Evolutionary conservation across 1,139 yeast species (phyloP).

Genomic region (Geotrichum armillariae): DNA sequence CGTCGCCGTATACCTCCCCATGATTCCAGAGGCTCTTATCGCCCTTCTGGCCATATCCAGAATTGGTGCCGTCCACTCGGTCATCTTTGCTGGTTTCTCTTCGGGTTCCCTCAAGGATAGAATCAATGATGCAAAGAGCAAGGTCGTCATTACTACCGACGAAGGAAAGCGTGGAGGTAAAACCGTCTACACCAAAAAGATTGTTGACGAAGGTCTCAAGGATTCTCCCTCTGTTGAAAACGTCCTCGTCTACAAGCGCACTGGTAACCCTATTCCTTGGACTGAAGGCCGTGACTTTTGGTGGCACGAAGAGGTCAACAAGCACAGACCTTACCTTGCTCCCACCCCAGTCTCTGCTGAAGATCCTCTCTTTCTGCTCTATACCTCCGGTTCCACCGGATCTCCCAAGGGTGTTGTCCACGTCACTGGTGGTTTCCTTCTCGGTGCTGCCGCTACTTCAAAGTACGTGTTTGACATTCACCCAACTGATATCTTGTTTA

Average conservation of each 20-base stretch:
- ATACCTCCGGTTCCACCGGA: slow-evolving; percentile 97
- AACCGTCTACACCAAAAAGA: slow-evolving; percentile 84
- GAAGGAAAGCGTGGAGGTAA: slow-evolving; percentile 98
- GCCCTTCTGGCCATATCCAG: slow-evolving; percentile 95
- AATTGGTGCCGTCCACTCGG: slow-evolving; percentile 95
- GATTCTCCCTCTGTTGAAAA: slow-evolving; percentile 78
- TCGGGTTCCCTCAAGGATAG: slow-evolving; percentile 93
- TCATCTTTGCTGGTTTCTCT: slow-evolving; percentile 94
- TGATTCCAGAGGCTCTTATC: slow-evolving; percentile 93
- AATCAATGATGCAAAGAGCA: slow-evolving; percentile 82
- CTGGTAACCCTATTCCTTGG: slow-evolving; percentile 72
- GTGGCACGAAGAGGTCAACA: slow-evolving; percentile 87
- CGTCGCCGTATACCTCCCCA: slow-evolving; percentile 94
- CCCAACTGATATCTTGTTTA: slow-evolving; percentile 82
- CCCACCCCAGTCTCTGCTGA: slow-evolving; percentile 88
- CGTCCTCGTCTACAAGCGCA: slow-evolving; percentile 84
- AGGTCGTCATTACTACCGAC: slow-evolving; percentile 91
- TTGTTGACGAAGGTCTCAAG: slow-evolving; percentile 89
- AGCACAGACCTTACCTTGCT: slow-evolving; percentile 82
- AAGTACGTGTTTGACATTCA: slow-evolving; percentile 92
- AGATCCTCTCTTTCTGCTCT: slow-evolving; percentile 89
- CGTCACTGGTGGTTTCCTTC: slow-evolving; percentile 87
- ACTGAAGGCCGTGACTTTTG: slow-evolving; percentile 82
- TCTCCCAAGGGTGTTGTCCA: slow-evolving; percentile 98
- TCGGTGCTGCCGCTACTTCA: slow-evolving; percentile 94